Evolutionary conservation across 805 yeast genomes (phyloP), one percentile per base, ranked within the genome.

Genomic region (Alloascoidea hylecoeti): DNA sequence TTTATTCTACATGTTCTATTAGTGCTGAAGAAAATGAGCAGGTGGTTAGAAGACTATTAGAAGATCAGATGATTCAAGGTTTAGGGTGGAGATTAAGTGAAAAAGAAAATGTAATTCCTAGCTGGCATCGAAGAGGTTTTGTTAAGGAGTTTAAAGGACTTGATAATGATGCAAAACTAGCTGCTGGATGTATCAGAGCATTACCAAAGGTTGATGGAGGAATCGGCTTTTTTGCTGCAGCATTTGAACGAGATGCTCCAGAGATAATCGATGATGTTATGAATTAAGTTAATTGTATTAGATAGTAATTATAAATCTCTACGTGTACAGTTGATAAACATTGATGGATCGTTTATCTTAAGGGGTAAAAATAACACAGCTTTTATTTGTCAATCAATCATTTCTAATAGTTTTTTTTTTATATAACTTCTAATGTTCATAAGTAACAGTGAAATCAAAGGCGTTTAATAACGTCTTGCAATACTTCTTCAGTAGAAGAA

Each of bases 181-280:
- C 96, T 1, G 85, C 77, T 1, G 89, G 92, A 0, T 88, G 96
- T 58, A 75, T 92, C 0, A 66, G 99, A 46, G 80, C 88, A 0
- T 58, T 76, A 34, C 95, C 96, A 1, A 78, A 74, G 43, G 79
- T 70, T 34, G 98, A 92, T 54, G 98, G 97, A 18, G 98, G 98
- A n/a, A 92, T 92, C 49, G 99, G 99, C 0, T 92, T 92, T 53
- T 92, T 92, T 58, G 97, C 96, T 0, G 97, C 88, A 1, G 78
- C 92, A 40, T 89, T 92, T 53, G 81, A 82, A 44, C 67, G 80
- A 40, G 51, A 44, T 41, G 40, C 18, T 16, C 35, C 35, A 16
- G 33, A n/a, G n/a, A n/a, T n/a, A n/a, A n/a, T n/a, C n/a, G n/a
- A n/a, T n/a, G n/a, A n/a, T n/a, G n/a, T n/a, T n/a, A n/a, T n/a